These are phyloP conservation scores for Inonotus hispidus DNA, from an alignment of 1,284 basidiomycete species.

Conservation along the genomic window DNA sequence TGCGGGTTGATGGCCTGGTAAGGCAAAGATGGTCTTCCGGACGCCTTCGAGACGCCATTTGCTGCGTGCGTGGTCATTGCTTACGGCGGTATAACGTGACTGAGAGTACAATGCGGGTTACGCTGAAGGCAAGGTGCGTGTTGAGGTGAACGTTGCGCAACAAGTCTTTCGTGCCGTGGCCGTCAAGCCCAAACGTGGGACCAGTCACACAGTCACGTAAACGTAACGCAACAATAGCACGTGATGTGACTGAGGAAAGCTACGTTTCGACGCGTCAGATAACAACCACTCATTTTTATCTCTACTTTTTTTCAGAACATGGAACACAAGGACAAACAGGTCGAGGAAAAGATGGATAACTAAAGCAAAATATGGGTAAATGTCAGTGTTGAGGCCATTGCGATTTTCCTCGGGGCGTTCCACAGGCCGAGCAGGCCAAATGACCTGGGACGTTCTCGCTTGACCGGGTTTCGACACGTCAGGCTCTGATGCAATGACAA, in stretches of 20 bases:
- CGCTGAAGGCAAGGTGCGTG: neutral
- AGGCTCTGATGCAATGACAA: neutral
- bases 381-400: neutral
- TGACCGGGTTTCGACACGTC: neutral
- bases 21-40: conserved; percentile 36
- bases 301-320: neutral
- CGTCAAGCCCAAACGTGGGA: neutral
- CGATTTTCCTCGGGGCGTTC: conserved; percentile 30
- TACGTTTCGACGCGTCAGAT: neutral
- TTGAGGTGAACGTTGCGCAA: conserved; percentile 6
- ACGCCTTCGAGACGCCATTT: conserved; percentile 18
- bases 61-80: neutral
- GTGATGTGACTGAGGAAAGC: neutral
- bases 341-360: neutral
- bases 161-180: conserved; percentile 3
- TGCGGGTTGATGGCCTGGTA: conserved; percentile 33
- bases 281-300: neutral
- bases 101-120: neutral
- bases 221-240: neutral
- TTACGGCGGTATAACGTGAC: neutral
- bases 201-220: neutral
- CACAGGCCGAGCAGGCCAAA: conserved; percentile 49
- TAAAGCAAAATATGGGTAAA: neutral
- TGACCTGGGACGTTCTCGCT: conserved; percentile 44
- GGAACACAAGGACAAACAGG: neutral